These are phyloP conservation scores for Oryza brachyantha DNA, from an alignment of 176 grass and related monocot species.

Conservation along the genomic window DNA sequence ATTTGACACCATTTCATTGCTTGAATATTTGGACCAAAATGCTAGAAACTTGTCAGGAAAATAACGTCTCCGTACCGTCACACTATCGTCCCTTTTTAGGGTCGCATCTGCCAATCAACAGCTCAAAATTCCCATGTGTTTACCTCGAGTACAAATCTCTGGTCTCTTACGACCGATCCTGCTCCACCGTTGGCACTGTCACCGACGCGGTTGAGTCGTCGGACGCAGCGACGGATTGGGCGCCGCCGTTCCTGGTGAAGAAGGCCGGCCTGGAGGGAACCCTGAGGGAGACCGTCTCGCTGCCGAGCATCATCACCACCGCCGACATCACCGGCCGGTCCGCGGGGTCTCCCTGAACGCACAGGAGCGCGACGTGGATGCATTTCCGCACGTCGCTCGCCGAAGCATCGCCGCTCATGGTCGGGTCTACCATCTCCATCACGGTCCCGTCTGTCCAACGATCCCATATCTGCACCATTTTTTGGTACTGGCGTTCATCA, in stretches of 20 bases:
- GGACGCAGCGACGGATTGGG: background rate
- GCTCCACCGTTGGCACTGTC: too few relatives aligned
- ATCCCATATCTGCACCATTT: constrained; percentile 33
- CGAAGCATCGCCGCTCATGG: background rate
- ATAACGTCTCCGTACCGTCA: too few relatives aligned
- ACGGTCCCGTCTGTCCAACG: constrained; percentile 20
- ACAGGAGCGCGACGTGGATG: constrained; percentile 25
- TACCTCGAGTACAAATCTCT: too few relatives aligned
- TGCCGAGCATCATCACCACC: constrained; percentile 28
- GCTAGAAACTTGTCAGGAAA: too few relatives aligned
- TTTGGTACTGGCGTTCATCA: too few relatives aligned
- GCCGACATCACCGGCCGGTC: constrained; percentile 37
- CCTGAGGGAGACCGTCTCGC: background rate
- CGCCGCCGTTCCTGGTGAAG: background rate
- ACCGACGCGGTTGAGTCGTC: background rate
- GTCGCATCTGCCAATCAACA: too few relatives aligned
- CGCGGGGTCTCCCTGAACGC: constrained; percentile 32
- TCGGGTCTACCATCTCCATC: constrained; percentile 5
- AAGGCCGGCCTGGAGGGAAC: background rate
- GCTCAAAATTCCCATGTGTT: too few relatives aligned
- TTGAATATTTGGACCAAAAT: too few relatives aligned
- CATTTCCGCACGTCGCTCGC: background rate
- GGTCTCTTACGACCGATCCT: too few relatives aligned
- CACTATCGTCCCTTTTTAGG: too few relatives aligned
- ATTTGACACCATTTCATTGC: too few relatives aligned